These are phyloP conservation scores for Ustilago cynodontis DNA, from an alignment of 1,284 basidiomycete genomes.

Conservation along the genomic window DNA sequence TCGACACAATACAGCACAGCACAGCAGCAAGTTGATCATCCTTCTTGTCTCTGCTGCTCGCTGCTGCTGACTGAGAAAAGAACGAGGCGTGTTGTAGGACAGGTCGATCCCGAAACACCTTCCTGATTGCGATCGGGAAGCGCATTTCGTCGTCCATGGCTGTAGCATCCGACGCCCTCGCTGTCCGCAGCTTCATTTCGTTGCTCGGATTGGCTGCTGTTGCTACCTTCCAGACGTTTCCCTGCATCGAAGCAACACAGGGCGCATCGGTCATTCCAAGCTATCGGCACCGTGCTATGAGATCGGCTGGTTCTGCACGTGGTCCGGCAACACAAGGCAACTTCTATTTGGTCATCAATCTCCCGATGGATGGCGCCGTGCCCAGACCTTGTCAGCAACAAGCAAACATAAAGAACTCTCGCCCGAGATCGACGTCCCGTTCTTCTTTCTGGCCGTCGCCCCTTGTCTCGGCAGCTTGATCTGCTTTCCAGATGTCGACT, in stretches of 20 bases:
- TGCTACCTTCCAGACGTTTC: slow-evolving; percentile 1
- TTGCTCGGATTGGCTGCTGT: slow-evolving; percentile 4
- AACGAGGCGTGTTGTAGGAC: neutral
- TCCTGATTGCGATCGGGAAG: slow-evolving; percentile 13
- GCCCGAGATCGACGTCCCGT: slow-evolving; percentile 1
- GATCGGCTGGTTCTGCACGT: neutral
- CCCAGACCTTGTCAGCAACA: neutral
- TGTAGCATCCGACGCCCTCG: neutral
- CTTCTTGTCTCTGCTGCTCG: neutral
- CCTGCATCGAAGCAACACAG: too few relatives aligned
- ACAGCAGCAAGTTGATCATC: neutral
- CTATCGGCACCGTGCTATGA: neutral
- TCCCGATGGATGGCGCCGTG: neutral
- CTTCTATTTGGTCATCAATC: neutral
- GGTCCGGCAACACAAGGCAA: neutral
- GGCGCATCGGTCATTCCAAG: neutral
- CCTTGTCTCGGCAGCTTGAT: slow-evolving; percentile 1
- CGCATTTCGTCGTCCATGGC: slow-evolving; percentile 5
- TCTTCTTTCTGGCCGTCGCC: neutral
- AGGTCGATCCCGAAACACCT: neutral
- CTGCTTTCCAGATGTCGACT: too few relatives aligned
- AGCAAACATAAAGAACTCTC: neutral
- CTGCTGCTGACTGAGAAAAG: slow-evolving; percentile 15
- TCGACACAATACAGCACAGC: neutral
- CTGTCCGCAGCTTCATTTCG: neutral